phyloP scores from a whole-genome alignment of 352 stramenopile genomes.

The Phytophthora colocasiae region DNA sequence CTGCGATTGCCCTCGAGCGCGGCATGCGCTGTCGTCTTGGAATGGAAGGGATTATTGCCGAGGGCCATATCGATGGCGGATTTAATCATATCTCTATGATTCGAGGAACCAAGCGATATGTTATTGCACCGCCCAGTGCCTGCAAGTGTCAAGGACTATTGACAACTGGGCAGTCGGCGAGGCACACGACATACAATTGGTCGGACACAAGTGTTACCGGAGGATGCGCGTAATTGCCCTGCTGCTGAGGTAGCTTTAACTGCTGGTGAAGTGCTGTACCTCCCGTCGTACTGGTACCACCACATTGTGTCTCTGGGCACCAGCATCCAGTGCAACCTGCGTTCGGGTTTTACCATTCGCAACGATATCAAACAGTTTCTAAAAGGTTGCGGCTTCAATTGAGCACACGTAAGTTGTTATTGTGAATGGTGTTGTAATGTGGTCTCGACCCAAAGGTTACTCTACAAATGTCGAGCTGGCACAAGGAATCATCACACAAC shows the following conservation, averaged over 20 bases:
- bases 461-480: slow-evolving; percentile 25
- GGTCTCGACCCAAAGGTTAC: slow-evolving; percentile 22
- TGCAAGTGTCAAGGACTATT: slow-evolving; percentile 85
- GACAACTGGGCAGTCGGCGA: slow-evolving; percentile 74
- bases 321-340: slow-evolving; percentile 95
- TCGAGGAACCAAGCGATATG: slow-evolving; percentile 91
- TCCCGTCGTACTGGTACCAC: slow-evolving; percentile 96
- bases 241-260: slow-evolving; percentile 92
- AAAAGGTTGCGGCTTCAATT: slow-evolving; percentile 42
- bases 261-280: slow-evolving; percentile 94
- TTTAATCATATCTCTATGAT: slow-evolving; percentile 95
- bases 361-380: slow-evolving; percentile 49
- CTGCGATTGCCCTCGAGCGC: slow-evolving; percentile 32
- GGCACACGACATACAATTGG: slow-evolving; percentile 95
- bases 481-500: slow-evolving; percentile 11
- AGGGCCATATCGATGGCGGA: slow-evolving; percentile 94
- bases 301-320: slow-evolving; percentile 96
- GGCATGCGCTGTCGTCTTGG: slow-evolving; percentile 89
- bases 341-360: slow-evolving; percentile 58
- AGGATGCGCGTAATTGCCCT: slow-evolving; percentile 55
- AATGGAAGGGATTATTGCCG: slow-evolving; percentile 93
- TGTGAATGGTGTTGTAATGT: slow-evolving; percentile 21
- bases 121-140: slow-evolving; percentile 91
- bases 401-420: slow-evolving; percentile 12
- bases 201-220: slow-evolving; percentile 53